Evolutionary conservation across 805 yeast genomes (phyloP).

Genomic region (Saccharomycopsis fodiens): DNA sequence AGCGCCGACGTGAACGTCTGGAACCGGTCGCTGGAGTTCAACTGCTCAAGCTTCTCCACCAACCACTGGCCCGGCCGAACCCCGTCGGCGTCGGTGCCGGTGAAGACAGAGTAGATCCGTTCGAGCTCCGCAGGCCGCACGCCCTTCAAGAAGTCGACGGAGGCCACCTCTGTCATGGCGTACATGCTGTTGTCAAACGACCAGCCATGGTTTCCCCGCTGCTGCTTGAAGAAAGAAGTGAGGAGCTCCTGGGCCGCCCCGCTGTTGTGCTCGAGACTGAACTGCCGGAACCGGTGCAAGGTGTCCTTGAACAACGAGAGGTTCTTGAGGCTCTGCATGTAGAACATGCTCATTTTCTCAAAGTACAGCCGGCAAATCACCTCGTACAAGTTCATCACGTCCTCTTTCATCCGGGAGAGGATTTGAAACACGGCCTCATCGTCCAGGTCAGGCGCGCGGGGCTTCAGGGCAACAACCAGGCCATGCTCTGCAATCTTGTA

Average conservation of each 20-base stretch:
- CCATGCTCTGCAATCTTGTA: not conserved
- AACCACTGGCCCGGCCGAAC: not conserved
- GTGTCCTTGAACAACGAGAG: not conserved
- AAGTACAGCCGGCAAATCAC: not conserved
- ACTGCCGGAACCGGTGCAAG: not conserved
- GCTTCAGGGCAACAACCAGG: not conserved
- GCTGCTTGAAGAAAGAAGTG: not conserved
- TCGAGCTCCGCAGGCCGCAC: not conserved
- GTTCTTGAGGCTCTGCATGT: not conserved
- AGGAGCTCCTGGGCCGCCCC: not conserved
- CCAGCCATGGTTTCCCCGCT: not conserved
- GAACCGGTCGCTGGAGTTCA: not conserved
- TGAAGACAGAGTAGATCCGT: not conserved
- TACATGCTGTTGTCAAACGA: not conserved
- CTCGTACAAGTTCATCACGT: not conserved
- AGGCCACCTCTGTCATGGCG: not conserved
- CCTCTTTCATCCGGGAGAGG: not conserved
- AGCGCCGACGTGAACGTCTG: not conserved
- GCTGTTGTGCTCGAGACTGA: not conserved
- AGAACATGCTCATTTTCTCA: constrained; percentile 7
- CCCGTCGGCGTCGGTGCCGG: not conserved
- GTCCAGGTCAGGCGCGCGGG: not conserved
- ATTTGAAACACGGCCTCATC: not conserved
- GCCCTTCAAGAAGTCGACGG: not conserved
- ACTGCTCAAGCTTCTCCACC: not conserved